Base-by-base conservation (phyloP, 1,284 basidiomycete genomes). In the Leccinum angustisporum region DNA sequence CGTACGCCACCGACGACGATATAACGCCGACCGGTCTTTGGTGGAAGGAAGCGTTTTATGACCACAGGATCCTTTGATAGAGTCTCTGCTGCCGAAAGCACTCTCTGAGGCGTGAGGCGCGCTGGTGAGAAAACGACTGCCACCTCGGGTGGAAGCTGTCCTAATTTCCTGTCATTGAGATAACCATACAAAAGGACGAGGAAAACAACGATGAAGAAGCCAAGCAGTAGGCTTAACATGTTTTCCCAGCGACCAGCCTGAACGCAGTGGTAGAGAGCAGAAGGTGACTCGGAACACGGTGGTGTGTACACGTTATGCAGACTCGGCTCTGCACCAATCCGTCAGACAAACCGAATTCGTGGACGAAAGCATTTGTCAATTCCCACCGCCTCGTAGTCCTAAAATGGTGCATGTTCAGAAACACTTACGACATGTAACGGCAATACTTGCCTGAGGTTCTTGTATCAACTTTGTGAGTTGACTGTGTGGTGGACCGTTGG, bases 1-100 rank as follows among this genome's bases (percentile, higher is more conserved):
- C 78, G 64, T 69, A 85, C 83, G 63, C 85, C 84, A 52, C 84
- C 84, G 52, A 82, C 72, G 3, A 86, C 76, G 57, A 86, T 82
- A 65, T 86, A 86, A 54, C 81, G 76, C 60, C 85, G 75, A 11
- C 83, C 83, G 1, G 84, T 87, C 66, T 77, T 81, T 2, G 80
- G 80, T 5, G 83, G 82, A 31, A 86, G 71, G 43, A 72, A 63
- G 57, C 70, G 63, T 11, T 60, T 56, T n/a, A 74, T 69, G 14
- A 64, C 58, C 18, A 76, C 63, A 33, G 79, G 76, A 8, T 76
- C 74, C 16, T 68, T 72, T 14, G 68, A 70, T 11, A 84, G 67
- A 5, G 67, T 61, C n/a, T 72, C 65, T 1, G 80, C 79, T 0
- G 76, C 75, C 40, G 67, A 71, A 27, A 71, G 72, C 25, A 82